phyloP scores from a whole-genome alignment of 2,329 filamentous ascomycete species.

The Waltergamsia citrina region DNA sequence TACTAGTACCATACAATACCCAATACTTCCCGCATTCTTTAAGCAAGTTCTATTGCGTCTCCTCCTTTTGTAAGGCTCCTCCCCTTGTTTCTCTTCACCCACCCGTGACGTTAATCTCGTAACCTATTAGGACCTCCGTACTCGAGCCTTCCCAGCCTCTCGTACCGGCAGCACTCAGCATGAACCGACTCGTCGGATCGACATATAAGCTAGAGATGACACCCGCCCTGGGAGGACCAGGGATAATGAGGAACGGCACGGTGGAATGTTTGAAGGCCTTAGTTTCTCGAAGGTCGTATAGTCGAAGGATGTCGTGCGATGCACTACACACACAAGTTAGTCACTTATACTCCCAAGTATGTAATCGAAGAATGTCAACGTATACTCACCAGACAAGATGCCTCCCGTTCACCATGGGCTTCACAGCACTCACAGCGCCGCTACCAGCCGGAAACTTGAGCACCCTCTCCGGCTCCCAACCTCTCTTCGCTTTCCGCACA shows the following conservation, averaged over 20 bases:
- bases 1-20: no score
- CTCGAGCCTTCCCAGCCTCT: constrained; percentile 87
- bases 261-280: constrained; percentile 61
- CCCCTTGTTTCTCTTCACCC: no score
- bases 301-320: constrained; percentile 82
- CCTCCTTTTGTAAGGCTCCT: no score
- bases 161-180: constrained; percentile 87
- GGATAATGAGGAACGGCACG: constrained; percentile 93
- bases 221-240: constrained; percentile 72
- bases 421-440: constrained; percentile 79
- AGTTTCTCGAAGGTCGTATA: constrained; percentile 76
- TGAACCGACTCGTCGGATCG: constrained; percentile 79
- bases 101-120: constrained; percentile 59
- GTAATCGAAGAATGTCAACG: constrained; percentile 14
- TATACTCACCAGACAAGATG: constrained; percentile 66
- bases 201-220: constrained; percentile 81
- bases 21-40: no score
- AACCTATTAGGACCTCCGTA: constrained; percentile 88
- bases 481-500: constrained; percentile 60
- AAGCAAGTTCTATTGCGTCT: no score
- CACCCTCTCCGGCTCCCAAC: constrained; percentile 64
- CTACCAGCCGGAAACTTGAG: constrained; percentile 87
- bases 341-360: not conserved
- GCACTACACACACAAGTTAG: constrained; percentile 49
- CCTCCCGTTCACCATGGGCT: constrained; percentile 84